Evolutionary conservation across 768 basidiomycete species (phyloP).

Genomic region (Trametes cingulata): DNA sequence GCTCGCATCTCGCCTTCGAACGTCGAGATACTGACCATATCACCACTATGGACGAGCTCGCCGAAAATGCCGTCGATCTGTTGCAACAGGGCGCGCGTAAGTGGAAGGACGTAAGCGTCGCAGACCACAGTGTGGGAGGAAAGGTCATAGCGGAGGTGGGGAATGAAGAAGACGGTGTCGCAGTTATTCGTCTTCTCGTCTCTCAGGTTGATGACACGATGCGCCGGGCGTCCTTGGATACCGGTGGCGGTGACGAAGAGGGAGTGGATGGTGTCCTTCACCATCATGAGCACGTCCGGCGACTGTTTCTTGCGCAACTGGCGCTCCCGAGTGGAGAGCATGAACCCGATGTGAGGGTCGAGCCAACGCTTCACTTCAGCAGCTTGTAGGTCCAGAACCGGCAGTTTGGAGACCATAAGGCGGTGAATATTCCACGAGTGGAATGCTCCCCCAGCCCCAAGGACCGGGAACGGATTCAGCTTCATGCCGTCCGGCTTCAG

Average conservation of each 20-base stretch:
- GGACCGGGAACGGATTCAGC: constrained; percentile 33
- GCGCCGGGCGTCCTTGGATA: constrained; percentile 21
- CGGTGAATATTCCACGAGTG: constrained; percentile 41
- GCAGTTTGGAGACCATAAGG: constrained; percentile 38
- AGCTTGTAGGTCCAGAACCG: constrained; percentile 31
- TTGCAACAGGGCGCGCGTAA: constrained; percentile 27
- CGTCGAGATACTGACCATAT: constrained; percentile 7
- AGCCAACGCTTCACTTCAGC: constrained; percentile 34
- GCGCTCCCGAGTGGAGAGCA: constrained; percentile 38
- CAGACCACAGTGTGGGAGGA: constrained; percentile 10
- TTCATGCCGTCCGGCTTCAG: constrained; percentile 22
- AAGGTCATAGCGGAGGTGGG: constrained; percentile 45
- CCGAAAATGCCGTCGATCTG: constrained; percentile 32
- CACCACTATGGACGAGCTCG: constrained; percentile 15
- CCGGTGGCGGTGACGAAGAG: constrained; percentile 34
- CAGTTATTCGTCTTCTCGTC: constrained; percentile 22
- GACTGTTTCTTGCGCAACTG: constrained; percentile 25
- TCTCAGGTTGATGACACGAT: constrained; percentile 25
- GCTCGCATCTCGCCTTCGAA: constrained; percentile 38
- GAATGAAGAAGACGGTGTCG: constrained; percentile 49
- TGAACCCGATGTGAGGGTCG: constrained; percentile 31
- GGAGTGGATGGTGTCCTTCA: constrained; percentile 37
- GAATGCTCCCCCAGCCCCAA: constrained; percentile 8
- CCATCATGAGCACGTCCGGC: constrained; percentile 31
- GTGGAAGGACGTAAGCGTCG: constrained; percentile 44